A percentile compares a stretch with the other conserved stretches of the same genome.
These are phyloP conservation scores for Fallopia convolvulus DNA, from an alignment of 148 eudicot species.

Conservation along the genomic window DNA sequence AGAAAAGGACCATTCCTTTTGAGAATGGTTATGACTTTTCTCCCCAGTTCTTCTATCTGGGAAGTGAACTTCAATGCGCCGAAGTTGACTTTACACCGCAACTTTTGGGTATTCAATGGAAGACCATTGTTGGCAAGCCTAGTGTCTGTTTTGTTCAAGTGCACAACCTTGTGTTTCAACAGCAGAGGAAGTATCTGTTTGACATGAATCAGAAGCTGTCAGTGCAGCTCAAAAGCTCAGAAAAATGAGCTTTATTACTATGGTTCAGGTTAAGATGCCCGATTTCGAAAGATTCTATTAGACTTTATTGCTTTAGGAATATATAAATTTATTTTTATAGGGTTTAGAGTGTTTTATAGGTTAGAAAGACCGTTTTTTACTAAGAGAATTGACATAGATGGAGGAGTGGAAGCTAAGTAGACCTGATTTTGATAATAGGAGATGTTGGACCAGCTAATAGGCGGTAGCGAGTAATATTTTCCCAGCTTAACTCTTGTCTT, in stretches of 20 bases:
- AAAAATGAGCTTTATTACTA: too few species aligned
- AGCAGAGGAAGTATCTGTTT: slow-evolving; percentile 63
- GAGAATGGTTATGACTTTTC: slow-evolving; percentile 44
- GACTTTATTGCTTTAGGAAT: too few species aligned
- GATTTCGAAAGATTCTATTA: too few species aligned
- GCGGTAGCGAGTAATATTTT: slow-evolving; percentile 41
- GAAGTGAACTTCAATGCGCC: slow-evolving; percentile 57
- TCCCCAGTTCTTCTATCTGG: slow-evolving; percentile 60
- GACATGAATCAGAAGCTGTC: neutral
- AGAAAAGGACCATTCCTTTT: slow-evolving; percentile 53
- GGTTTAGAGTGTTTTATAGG: too few species aligned
- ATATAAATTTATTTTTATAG: too few species aligned
- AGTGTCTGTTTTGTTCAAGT: slow-evolving; percentile 61
- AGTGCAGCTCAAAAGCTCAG: neutral
- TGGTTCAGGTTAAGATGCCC: too few species aligned
- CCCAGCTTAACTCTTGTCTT: slow-evolving; percentile 52
- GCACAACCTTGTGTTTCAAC: slow-evolving; percentile 56
- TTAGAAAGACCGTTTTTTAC: too few species aligned
- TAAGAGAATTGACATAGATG: too few species aligned
- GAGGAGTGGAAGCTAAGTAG: neutral
- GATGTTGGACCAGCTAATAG: slow-evolving; percentile 77
- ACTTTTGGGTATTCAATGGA: slow-evolving; percentile 47
- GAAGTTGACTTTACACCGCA: slow-evolving; percentile 61
- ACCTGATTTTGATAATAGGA: slow-evolving; percentile 70
- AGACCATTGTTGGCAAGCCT: slow-evolving; percentile 71